Evolutionary conservation across 169 alveolate genomes (phyloP), one percentile per base, ranked within the genome.

Genomic region (Hepatocystis sp.): DNA sequence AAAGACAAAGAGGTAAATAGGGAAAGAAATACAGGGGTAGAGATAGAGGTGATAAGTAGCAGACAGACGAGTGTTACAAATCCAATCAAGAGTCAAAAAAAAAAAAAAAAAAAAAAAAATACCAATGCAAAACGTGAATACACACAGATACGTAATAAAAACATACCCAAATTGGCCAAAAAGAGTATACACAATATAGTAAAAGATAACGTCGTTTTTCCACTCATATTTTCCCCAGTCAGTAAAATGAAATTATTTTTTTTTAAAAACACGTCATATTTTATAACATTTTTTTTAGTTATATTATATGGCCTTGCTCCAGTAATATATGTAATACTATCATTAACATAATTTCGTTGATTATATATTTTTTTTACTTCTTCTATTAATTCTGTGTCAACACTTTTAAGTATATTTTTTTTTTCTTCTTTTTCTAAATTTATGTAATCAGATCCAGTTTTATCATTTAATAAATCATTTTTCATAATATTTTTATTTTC

Each of bases 221-320:
- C 89, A 36, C 89, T 81, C 89, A 81, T 81, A 51, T 81, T 81
- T 61, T 81, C 42, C 4, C 89, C 89, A 25, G 89, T 81, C 28
- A 81, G 10, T 42, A 81, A 63, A 46, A 81, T 81, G 42, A 81
- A 63, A 13, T 81, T 81, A 61, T 47, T 81, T 36, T 81, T 81
- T 81, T 63, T 81, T 11, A 81, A 63, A 49, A 81, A 81, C 46
- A 81, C 34, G 47, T 81, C 84, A 65, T 81, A 81, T 53, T 81
- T 81, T 7, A 64, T 30, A 27, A 81, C 5, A 47, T 81, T 63
- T 17, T 81, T 61, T 81, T 81, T 81, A 49, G 15, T 81, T 53
- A 81, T 47, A 49, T 81, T 81, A 19, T 81, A 81, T 17, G 89
- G 89, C 40, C 63, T 81, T 39, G 67, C 65, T 25, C 84, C 89